These are phyloP conservation scores for Suaeda aralocaspica DNA, from an alignment of 148 eudicot genomes.

Conservation along the genomic window DNA sequence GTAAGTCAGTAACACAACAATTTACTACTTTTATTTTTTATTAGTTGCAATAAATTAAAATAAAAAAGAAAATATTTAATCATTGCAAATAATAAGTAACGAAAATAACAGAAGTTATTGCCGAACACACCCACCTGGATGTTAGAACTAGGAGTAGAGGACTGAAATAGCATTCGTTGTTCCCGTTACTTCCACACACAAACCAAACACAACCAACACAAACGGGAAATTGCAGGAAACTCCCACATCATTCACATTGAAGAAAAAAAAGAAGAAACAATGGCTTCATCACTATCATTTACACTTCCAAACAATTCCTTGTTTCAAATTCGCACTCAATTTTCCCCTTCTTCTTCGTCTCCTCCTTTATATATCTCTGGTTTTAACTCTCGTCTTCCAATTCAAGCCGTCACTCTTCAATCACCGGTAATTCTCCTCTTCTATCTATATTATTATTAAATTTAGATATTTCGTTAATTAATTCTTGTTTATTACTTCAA, in stretches of 20 bases:
- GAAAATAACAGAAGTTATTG: too few species aligned
- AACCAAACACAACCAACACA: background rate
- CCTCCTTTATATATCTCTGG: background rate
- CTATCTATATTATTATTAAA: too few species aligned
- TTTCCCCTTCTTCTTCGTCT: conserved; percentile 16
- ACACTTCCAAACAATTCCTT: conserved; percentile 20
- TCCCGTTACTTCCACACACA: conserved; percentile 25
- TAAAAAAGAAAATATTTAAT: too few species aligned
- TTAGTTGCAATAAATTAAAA: too few species aligned
- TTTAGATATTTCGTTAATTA: too few species aligned
- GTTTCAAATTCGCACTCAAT: conserved; percentile 6
- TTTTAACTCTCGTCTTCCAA: conserved; percentile 20
- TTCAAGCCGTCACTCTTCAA: conserved; percentile 29
- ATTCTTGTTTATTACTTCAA: too few species aligned
- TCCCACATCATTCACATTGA: too few species aligned
- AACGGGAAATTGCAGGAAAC: background rate
- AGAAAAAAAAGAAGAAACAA: background rate
- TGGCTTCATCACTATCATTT: conserved; percentile 21
- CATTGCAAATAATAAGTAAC: too few species aligned
- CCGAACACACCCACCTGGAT: too few species aligned
- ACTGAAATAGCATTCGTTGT: conserved; percentile 25
- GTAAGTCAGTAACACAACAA: too few species aligned
- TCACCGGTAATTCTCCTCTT: background rate
- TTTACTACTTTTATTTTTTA: too few species aligned
- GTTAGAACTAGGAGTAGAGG: too few species aligned